Conservation (phyloP, 768 basidiomycete species). For the Naganishia friedmannii region DNA sequence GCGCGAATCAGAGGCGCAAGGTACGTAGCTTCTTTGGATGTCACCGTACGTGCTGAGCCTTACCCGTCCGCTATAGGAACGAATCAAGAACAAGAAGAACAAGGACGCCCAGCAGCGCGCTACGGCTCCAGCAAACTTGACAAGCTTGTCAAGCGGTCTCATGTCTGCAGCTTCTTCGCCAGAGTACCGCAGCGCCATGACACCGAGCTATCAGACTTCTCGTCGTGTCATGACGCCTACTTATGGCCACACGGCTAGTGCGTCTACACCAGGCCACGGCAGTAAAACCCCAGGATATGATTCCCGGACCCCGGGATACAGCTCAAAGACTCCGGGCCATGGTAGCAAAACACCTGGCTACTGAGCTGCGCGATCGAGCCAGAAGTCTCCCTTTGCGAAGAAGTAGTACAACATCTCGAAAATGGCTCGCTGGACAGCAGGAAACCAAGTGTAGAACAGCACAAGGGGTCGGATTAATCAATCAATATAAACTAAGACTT, state of each 20-base stretch:
- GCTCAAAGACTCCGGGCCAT: slow-evolving; percentile 9
- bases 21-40: neutral
- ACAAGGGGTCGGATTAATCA: too few species aligned
- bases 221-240: slow-evolving; percentile 10
- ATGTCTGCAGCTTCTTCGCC: slow-evolving; percentile 8
- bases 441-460: neutral
- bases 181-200: slow-evolving; percentile 12
- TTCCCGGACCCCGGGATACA: neutral
- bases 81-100: slow-evolving; percentile 22
- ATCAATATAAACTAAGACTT: too few species aligned
- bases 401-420: neutral
- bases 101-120: slow-evolving; percentile 20
- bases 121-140: slow-evolving; percentile 6
- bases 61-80: neutral
- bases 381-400: neutral
- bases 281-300: slow-evolving; percentile 9
- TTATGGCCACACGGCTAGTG: neutral
- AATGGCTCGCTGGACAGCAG: neutral
- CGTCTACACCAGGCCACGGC: neutral
- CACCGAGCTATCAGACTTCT: slow-evolving; percentile 12
- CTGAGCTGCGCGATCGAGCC: neutral
- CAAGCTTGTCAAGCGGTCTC: neutral
- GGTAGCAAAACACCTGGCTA: slow-evolving; percentile 11
- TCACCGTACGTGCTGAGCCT: too few species aligned
- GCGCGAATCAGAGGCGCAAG: slow-evolving; percentile 25